Conservation (phyloP, 495 filamentous ascomycete species). For the Trichoderma parareesei region DNA sequence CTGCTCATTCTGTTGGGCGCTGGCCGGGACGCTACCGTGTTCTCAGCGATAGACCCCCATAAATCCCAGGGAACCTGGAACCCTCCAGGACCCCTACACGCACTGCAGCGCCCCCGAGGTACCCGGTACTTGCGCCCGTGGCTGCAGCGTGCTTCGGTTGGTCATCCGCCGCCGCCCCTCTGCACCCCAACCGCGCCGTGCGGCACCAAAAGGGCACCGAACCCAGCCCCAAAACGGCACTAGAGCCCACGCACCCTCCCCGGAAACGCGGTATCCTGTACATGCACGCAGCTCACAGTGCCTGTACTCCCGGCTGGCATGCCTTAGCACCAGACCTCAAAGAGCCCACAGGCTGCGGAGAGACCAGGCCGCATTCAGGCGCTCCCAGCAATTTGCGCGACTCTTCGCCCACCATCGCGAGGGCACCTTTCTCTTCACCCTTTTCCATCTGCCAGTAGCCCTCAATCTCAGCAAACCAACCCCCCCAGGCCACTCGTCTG, state of each 20-base stretch:
- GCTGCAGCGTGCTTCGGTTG: too few species aligned
- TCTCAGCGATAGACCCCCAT: not conserved
- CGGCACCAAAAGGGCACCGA: too few species aligned
- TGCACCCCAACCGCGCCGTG: too few species aligned
- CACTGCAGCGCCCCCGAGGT: too few species aligned
- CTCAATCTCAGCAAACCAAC: not conserved
- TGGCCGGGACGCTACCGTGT: conserved; percentile 4
- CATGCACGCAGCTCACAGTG: not conserved
- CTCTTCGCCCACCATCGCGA: conserved; percentile 11
- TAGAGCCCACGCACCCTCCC: not conserved
- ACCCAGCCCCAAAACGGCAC: too few species aligned
- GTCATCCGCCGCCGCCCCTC: too few species aligned
- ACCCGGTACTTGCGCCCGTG: too few species aligned
- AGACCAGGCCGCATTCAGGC: conserved; percentile 6
- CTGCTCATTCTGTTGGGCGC: not conserved
- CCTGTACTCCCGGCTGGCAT: not conserved
- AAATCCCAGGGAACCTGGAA: not conserved
- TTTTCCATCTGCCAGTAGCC: conserved; percentile 8
- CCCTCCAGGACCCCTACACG: not conserved
- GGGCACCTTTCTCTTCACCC: conserved; percentile 12
- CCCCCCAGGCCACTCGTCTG: not conserved
- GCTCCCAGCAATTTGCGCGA: conserved; percentile 8
- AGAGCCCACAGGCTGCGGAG: not conserved
- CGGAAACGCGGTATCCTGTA: not conserved
- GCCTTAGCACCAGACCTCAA: not conserved